Evolutionary conservation across 2,329 filamentous ascomycete genomes (phyloP), one percentile per base, ranked within the genome.

Genomic region (Phyllosticta citrichinensis): DNA sequence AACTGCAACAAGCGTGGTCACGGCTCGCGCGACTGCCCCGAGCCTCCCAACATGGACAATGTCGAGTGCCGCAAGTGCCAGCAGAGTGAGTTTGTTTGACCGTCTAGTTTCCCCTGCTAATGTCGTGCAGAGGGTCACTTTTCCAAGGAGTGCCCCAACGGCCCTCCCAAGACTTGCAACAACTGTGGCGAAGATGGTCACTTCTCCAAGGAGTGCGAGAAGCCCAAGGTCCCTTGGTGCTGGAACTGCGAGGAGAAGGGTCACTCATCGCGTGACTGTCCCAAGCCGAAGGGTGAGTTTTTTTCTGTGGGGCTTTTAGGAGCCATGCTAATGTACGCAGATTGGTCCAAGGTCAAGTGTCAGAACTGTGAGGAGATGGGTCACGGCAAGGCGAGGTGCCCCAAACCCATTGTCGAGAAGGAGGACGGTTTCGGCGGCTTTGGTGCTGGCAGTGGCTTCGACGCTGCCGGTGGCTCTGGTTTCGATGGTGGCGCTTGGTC

Each of bases 1-100:
- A 89, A 89, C 69, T 89, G 86, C 76, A 82, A 81, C 81, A 75
- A 73, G 69, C 75, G 73, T 30, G 69, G 70, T 9, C 69, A 70
- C 52, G 68, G 61, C 24, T 64, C 72, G 24, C 71, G 69, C 62
- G 75, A 78, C 27, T 76, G 76, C 63, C 67, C 73, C 54, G 60
- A 62, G 62, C 75, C 75, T 53, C 73, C 73, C 47, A 80, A 83
- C 27, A 73, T 74, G 35, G 81, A 79, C 27, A 80, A 80, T 58
- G 80, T 87, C 1, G 84, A 87, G 69, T 89, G 86, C 70, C 83
- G 81, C 66, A 86, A 83, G 71, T 88, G 85, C 68, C 77, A 78
- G 51, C 77, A 85, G 73, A 82, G 83, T 85, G 74, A 61, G 65
- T 57, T 12, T 3, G 25, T 12, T 14, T 22, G 9, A 11, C 12